A percentile compares a stretch with the other conserved stretches of the same genome.
Evolutionary conservation across 192 early-diverging fungal species (phyloP).

Genomic region (Paraglomus occultum): DNA sequence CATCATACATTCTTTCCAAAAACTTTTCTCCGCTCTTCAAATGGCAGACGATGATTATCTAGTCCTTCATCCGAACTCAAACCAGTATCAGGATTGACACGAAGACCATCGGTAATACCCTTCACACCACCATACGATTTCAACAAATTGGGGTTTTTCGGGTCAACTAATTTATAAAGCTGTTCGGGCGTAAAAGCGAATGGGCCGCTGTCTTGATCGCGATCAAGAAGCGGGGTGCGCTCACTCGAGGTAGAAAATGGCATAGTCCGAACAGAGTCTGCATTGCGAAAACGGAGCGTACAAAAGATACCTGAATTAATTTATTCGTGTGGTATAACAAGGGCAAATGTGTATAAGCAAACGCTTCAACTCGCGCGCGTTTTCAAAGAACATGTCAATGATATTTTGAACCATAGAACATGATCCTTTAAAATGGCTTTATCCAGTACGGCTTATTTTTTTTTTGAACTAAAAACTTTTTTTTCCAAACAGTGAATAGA

Average conservation of each 20-base stretch:
- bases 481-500: too few species aligned
- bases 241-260: neutral
- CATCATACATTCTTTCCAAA: conserved; percentile 46
- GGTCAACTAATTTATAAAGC: conserved; percentile 60
- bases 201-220: neutral
- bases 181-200: conserved; percentile 52
- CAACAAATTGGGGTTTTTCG: conserved; percentile 60
- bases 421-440: too few species aligned
- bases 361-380: too few species aligned
- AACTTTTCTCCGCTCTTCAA: conserved; percentile 41
- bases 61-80: conserved; percentile 49
- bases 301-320: too few species aligned
- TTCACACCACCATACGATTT: conserved; percentile 57
- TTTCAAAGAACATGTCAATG: too few species aligned
- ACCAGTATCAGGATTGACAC: conserved; percentile 60
- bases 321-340: too few species aligned
- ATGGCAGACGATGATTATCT: conserved; percentile 33
- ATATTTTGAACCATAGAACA: too few species aligned
- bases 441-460: too few species aligned
- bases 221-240: neutral
- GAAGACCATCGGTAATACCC: conserved; percentile 55
- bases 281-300: neutral
- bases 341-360: too few species aligned
- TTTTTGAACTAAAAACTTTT: too few species aligned
- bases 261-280: neutral